These are phyloP conservation scores for Ceratobasidium sp. DNA, from an alignment of 1,284 basidiomycete genomes.

Conservation along the genomic window DNA sequence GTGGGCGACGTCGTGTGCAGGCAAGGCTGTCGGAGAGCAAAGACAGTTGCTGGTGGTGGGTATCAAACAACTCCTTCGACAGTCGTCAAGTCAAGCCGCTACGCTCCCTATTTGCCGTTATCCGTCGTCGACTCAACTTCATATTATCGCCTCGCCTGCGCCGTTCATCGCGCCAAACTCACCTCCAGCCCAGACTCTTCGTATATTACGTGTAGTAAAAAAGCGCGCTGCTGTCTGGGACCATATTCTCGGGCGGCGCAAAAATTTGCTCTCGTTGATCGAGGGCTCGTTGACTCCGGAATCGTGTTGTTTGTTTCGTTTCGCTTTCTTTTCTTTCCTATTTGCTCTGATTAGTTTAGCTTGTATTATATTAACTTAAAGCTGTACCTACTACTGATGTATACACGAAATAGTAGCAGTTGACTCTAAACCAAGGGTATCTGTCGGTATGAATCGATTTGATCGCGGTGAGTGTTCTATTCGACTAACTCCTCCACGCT, in stretches of 20 bases:
- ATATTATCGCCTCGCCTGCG: background rate
- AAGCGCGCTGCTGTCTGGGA: background rate
- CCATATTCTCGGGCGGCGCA: background rate
- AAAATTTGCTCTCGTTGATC: background rate
- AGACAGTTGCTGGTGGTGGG: background rate
- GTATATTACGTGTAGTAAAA: background rate
- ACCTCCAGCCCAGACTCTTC: background rate
- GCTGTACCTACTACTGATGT: too few species aligned
- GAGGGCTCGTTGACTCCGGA: background rate
- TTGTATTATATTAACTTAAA: too few species aligned
- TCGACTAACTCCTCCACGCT: too few species aligned
- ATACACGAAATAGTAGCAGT: too few species aligned
- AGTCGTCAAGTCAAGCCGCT: background rate
- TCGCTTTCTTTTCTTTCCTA: too few species aligned
- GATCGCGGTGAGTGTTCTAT: too few species aligned
- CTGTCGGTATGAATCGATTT: too few species aligned
- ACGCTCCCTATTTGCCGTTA: background rate
- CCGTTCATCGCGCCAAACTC: background rate
- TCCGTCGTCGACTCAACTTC: background rate
- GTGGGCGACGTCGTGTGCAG: background rate
- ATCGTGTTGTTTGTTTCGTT: background rate
- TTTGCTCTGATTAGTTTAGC: too few species aligned
- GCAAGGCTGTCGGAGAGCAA: slow-evolving; percentile 1
- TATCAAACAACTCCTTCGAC: background rate
- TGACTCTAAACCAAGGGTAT: too few species aligned